Conservation (phyloP, 768 basidiomycete genomes). For the Nidula microcarpa region DNA sequence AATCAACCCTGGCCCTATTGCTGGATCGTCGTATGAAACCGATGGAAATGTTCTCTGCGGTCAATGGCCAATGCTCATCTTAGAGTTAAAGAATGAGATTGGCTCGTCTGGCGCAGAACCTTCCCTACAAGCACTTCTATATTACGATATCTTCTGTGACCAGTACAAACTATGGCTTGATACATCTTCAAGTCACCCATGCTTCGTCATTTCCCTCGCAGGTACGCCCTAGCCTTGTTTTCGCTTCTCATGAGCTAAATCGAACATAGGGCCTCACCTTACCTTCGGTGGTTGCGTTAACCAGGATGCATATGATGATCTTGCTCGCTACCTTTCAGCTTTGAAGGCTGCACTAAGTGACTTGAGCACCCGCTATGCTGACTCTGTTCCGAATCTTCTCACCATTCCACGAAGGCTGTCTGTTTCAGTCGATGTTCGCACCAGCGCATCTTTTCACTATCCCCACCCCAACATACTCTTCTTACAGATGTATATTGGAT, state of each 20-base stretch:
- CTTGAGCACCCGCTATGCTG: neutral
- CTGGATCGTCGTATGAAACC: neutral
- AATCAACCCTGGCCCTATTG: neutral
- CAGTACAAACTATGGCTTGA: neutral
- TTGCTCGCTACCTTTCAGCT: neutral
- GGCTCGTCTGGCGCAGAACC: neutral
- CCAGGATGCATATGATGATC: neutral
- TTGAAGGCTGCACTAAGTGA: neutral
- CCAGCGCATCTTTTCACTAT: no score
- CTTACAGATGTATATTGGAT: no score
- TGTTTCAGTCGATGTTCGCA: no score
- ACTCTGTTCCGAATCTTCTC: no score
- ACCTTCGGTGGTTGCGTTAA: neutral
- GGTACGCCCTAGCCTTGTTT: neutral
- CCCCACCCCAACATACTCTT: no score
- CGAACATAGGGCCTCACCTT: neutral
- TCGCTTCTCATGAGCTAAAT: neutral
- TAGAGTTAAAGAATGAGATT: neutral
- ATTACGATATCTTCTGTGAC: neutral
- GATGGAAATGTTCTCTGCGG: neutral
- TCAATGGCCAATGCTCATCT: neutral
- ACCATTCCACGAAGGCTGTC: no score
- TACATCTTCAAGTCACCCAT: neutral
- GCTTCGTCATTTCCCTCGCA: neutral
- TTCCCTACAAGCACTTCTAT: neutral